Conservation (phyloP, 1,284 basidiomycete genomes). For the Kwoniella shivajii region DNA sequence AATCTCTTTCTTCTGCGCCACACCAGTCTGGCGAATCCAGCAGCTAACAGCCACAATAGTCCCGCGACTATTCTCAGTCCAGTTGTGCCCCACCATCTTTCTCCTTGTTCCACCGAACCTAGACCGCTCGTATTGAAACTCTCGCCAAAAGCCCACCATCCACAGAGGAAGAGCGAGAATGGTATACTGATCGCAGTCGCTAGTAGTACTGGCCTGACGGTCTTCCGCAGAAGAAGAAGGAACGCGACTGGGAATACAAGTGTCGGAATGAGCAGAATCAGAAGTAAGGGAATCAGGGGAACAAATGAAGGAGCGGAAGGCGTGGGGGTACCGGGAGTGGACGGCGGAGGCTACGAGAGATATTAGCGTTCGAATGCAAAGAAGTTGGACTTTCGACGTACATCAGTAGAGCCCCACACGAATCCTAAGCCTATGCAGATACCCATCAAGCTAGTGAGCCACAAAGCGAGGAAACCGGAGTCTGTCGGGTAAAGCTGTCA, state of each 20-base stretch:
- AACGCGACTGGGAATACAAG: constrained; percentile 73
- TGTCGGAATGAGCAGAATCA: constrained; percentile 72
- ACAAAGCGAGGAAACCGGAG: constrained; percentile 49
- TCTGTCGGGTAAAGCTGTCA: constrained; percentile 32
- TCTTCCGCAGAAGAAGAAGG: constrained; percentile 72
- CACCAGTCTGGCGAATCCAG: constrained; percentile 72
- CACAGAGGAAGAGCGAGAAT: constrained; percentile 74
- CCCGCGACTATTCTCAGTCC: constrained; percentile 75
- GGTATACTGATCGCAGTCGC: constrained; percentile 79
- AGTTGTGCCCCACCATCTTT: constrained; percentile 65
- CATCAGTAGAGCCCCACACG: constrained; percentile 54
- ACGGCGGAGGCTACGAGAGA: constrained; percentile 20
- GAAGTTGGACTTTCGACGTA: constrained; percentile 29
- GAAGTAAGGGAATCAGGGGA: constrained; percentile 80
- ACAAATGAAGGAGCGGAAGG: constrained; percentile 57
- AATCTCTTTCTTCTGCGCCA: constrained; percentile 64
- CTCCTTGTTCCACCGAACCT: constrained; percentile 67
- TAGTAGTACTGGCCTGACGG: constrained; percentile 78
- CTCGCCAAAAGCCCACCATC: constrained; percentile 83
- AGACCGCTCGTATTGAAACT: constrained; percentile 82
- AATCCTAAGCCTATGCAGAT: constrained; percentile 48
- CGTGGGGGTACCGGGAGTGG: constrained; percentile 20
- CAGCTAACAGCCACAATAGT: constrained; percentile 69
- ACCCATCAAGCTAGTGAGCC: constrained; percentile 43
- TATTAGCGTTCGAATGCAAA: neutral